A percentile compares a stretch with the other conserved stretches of the same genome.
These are phyloP conservation scores for Epicoccum sorghinum DNA, from an alignment of 2,329 filamentous ascomycete species.

Conservation along the genomic window DNA sequence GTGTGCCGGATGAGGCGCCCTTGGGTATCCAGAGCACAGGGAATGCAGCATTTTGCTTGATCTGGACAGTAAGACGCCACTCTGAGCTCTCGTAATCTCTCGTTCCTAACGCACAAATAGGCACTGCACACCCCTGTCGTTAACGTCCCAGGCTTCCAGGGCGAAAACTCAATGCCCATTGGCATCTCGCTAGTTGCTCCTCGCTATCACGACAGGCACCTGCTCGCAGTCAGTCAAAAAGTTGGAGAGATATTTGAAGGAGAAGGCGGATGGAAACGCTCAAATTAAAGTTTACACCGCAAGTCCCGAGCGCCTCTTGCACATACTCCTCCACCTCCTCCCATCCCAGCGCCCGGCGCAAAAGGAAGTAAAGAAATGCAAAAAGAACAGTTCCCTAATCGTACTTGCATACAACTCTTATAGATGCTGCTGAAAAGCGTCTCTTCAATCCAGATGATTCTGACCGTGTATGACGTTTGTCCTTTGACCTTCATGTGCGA, in stretches of 20 bases:
- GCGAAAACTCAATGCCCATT: conserved; percentile 63
- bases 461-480: too few species aligned
- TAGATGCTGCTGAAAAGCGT: too few species aligned
- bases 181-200: conserved; percentile 61
- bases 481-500: too few species aligned
- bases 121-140: conserved; percentile 65
- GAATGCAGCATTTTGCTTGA: conserved; percentile 57
- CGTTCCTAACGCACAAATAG: conserved; percentile 10
- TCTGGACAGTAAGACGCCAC: conserved; percentile 53
- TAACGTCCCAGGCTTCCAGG: conserved; percentile 69
- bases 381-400: too few species aligned
- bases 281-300: too few species aligned
- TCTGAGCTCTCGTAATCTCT: background rate
- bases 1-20: conserved; percentile 65
- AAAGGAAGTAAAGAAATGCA: too few species aligned
- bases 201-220: conserved; percentile 36
- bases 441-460: too few species aligned
- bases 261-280: conserved; percentile 36
- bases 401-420: too few species aligned
- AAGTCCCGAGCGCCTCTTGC: too few species aligned
- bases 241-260: conserved; percentile 39
- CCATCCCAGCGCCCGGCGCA: too few species aligned
- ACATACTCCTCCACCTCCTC: too few species aligned
- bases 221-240: conserved; percentile 36
- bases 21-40: conserved; percentile 61